Evolutionary conservation across 495 filamentous ascomycete species (phyloP).

Genomic region (Daldinia loculata): DNA sequence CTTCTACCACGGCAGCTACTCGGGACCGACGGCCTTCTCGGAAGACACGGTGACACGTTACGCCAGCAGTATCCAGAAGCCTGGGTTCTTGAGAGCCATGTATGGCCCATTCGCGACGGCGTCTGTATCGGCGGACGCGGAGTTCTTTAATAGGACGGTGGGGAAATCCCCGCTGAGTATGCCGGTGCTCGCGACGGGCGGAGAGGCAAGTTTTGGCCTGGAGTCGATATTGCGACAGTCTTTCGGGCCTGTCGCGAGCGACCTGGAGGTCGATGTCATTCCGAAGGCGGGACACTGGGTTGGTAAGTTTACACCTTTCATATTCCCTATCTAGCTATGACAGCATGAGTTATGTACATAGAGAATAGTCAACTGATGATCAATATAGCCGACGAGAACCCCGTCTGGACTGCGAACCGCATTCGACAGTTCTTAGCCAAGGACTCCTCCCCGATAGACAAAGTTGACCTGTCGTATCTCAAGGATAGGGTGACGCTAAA

Average conservation of each 20-base stretch:
- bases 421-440: conserved; percentile 24
- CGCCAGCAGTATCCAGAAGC: background rate
- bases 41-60: conserved; percentile 38
- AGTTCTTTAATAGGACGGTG: background rate
- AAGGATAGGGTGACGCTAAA: background rate
- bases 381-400: conserved; percentile 42
- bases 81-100: background rate
- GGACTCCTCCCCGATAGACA: conserved; percentile 8
- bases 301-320: background rate
- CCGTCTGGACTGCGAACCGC: conserved; percentile 36
- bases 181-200: background rate
- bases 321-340: background rate
- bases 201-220: background rate
- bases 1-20: conserved; percentile 52
- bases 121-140: background rate
- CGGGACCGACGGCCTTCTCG: conserved; percentile 30
- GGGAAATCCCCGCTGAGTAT: background rate
- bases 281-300: background rate
- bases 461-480: background rate
- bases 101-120: background rate
- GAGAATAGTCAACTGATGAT: background rate
- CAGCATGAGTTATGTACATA: background rate
- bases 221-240: background rate
- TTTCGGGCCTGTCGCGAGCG: background rate
- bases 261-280: background rate